A percentile compares a stretch with the other conserved stretches of the same genome.
Conservation (phyloP, 2,329 filamentous ascomycete genomes). For the Colletotrichum sp. region DNA sequence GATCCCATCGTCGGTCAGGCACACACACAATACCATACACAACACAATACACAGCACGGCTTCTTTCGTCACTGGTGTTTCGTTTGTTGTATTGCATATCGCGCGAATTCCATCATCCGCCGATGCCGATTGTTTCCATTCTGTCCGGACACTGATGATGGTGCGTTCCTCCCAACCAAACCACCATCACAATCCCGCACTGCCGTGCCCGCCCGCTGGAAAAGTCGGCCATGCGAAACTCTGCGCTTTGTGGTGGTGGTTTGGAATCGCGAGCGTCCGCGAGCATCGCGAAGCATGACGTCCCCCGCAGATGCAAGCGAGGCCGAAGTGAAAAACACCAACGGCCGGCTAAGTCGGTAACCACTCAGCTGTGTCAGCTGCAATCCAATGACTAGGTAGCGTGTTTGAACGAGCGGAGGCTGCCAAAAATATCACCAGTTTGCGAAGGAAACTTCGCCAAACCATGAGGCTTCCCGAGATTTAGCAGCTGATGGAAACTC, state of each 20-base stretch:
- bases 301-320: background rate
- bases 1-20: background rate
- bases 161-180: background rate
- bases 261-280: background rate
- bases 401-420: background rate
- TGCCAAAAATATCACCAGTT: background rate
- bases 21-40: background rate
- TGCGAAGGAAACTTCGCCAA: background rate
- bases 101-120: background rate
- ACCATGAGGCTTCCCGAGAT: background rate
- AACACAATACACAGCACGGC: background rate
- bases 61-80: background rate
- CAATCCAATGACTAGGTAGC: background rate
- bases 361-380: background rate
- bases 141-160: background rate
- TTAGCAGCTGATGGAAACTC: background rate
- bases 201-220: background rate
- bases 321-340: background rate
- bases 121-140: background rate
- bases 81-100: background rate
- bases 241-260: background rate
- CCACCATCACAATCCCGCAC: background rate
- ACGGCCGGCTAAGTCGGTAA: background rate
- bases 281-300: background rate
- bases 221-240: background rate